Evolutionary conservation across 352 stramenopile genomes (phyloP).

Genomic region (Globisporangium iwayamae): DNA sequence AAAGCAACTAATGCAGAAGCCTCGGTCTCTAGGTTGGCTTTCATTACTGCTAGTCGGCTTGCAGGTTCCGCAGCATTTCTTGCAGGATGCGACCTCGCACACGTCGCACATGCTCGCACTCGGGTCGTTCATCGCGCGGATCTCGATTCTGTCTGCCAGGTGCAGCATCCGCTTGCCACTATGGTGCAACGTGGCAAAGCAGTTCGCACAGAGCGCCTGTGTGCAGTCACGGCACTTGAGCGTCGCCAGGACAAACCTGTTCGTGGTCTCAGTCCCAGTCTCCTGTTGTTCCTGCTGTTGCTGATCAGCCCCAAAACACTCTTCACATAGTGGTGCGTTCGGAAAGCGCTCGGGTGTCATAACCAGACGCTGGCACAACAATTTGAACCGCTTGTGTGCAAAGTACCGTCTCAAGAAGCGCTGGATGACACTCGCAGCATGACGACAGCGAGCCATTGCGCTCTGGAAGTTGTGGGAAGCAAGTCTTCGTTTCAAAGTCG

Average conservation of each 20-base stretch:
- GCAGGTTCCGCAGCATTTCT: slow-evolving; percentile 23
- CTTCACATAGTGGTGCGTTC: slow-evolving; percentile 35
- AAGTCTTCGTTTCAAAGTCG: slow-evolving; percentile 11
- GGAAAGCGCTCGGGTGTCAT: slow-evolving; percentile 22
- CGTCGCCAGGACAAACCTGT: slow-evolving; percentile 18
- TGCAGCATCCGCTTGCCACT: slow-evolving; percentile 35
- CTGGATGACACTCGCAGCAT: not conserved
- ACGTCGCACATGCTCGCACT: slow-evolving; percentile 17
- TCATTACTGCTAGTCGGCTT: not conserved
- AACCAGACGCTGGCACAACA: slow-evolving; percentile 4
- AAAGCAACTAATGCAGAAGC: slow-evolving; percentile 26
- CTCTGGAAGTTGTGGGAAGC: slow-evolving; percentile 23
- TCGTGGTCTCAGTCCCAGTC: not conserved
- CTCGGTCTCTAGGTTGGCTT: not conserved
- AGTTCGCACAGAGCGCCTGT: slow-evolving; percentile 24
- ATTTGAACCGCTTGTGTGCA: slow-evolving; percentile 7
- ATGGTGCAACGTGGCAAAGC: slow-evolving; percentile 23
- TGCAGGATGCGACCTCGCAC: slow-evolving; percentile 24
- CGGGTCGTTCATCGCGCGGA: slow-evolving; percentile 19
- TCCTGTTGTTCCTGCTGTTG: not conserved
- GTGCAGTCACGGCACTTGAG: slow-evolving; percentile 30
- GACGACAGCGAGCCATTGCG: slow-evolving; percentile 14
- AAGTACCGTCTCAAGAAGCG: slow-evolving; percentile 1
- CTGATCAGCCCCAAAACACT: slow-evolving; percentile 16
- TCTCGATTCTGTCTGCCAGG: slow-evolving; percentile 29